Conservation (phyloP, 495 filamentous ascomycete genomes). For the Glutinoglossum americanum region DNA sequence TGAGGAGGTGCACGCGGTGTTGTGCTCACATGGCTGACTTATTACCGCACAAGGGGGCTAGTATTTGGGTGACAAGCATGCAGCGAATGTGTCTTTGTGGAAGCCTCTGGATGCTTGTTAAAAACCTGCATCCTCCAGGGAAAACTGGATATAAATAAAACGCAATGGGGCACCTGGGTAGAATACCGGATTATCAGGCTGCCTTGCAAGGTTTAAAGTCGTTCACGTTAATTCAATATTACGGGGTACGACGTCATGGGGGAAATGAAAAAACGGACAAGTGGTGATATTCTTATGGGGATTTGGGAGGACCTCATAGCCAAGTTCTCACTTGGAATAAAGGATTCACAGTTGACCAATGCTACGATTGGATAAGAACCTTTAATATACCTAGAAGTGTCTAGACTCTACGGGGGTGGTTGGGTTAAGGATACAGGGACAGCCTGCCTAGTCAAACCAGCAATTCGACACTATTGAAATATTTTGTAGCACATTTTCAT, state of each 20-base stretch:
- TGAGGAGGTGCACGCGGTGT: constrained; percentile 17
- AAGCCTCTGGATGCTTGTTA: constrained; percentile 16
- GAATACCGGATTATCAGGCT: not conserved
- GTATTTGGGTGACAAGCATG: constrained; percentile 13
- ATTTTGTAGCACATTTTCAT: no score
- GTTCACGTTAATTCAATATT: not conserved
- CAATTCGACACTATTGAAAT: no score
- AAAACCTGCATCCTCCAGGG: not conserved
- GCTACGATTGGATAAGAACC: no score
- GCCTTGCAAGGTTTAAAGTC: not conserved
- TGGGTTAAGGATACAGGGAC: not conserved
- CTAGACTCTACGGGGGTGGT: no score
- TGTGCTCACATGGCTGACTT: constrained; percentile 17
- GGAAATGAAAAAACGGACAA: not conserved
- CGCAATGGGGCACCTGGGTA: not conserved
- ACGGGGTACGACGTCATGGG: not conserved
- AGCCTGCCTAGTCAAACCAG: not conserved
- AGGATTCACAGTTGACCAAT: no score
- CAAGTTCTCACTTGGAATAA: no score
- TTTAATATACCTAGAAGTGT: no score
- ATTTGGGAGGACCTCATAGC: no score
- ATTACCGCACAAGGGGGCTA: constrained; percentile 10
- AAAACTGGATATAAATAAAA: not conserved
- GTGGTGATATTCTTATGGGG: no score
- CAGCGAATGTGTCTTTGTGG: constrained; percentile 20